Percentiles rank a stretch among this genome's conserved stretches.
phyloP scores from a whole-genome alignment of 1,139 yeast genomes.

The Meyerozyma smithsonii region DNA sequence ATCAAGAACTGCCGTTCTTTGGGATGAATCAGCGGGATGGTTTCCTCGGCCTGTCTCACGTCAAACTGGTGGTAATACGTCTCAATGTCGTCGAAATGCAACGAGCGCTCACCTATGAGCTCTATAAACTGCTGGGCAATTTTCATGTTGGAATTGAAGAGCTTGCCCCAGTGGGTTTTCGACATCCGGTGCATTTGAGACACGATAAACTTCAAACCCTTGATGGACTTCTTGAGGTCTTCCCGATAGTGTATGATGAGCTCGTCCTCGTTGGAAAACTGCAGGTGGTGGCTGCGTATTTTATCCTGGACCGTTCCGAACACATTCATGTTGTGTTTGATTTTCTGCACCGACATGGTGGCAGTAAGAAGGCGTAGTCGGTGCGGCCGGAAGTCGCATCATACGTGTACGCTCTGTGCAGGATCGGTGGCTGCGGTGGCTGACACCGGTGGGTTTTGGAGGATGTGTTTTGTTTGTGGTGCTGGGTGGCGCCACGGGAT shows the following conservation, averaged over 20 bases:
- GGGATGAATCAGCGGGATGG: slow-evolving; percentile 35
- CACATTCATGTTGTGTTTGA: slow-evolving; percentile 13
- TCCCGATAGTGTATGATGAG: slow-evolving; percentile 38
- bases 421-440: too few species aligned
- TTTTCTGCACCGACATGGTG: slow-evolving; percentile 6
- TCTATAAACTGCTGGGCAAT: slow-evolving; percentile 28
- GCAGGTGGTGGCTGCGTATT: slow-evolving; percentile 14
- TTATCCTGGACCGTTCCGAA: slow-evolving; percentile 16
- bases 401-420: too few species aligned
- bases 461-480: too few species aligned
- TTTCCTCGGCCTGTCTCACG: slow-evolving; percentile 25
- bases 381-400: not conserved
- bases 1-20: slow-evolving; percentile 29
- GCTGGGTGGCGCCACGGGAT: too few species aligned
- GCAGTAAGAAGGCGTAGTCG: not conserved
- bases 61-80: slow-evolving; percentile 35
- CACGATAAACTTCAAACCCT: slow-evolving; percentile 39
- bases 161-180: slow-evolving; percentile 28
- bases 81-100: slow-evolving; percentile 42
- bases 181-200: slow-evolving; percentile 33
- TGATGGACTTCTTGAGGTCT: slow-evolving; percentile 37
- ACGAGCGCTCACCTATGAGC: slow-evolving; percentile 35
- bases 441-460: not conserved
- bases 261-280: slow-evolving; percentile 38
- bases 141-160: slow-evolving; percentile 30